Base-by-base conservation (phyloP, 352 stramenopile species). In the Globisporangium radiosum region DNA sequence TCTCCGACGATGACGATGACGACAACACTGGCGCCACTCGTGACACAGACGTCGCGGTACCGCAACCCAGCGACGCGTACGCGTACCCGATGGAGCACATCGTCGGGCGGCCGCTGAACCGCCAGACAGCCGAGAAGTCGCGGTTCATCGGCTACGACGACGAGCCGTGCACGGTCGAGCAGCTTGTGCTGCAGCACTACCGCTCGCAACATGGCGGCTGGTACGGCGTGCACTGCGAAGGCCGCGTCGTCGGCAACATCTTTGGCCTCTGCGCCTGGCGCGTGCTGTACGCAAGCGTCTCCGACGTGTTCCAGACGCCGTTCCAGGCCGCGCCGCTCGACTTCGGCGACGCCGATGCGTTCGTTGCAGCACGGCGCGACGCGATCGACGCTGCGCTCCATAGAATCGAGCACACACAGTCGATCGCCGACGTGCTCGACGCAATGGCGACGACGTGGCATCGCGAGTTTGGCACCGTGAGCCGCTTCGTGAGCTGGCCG, bases 181-280 rank as follows among this genome's bases (percentile, higher is more conserved):
- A 90, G 54, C 73, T 96, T 47, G 87, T 92, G 13, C 51, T 95
- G 10, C 87, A 95, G 62, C 76, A 90, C 47, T 94, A 87, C 48
- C 69, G 66, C 7, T 76, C 57, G 14, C 55, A 84, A 19, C 51
- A 52, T 1, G 81, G 72, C 48, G 79, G 83, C 5, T 97, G 89
- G 89, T 88, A 90, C 43, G 87, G 87, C 0, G 66, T 91, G n/a
- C 89, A 97, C 59, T 92, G 76, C 33, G 88, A 96, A 69, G 88
- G 89, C 0, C 60, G 62, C 45, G 63, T 89, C 40, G 56, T 97
- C 37, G 63, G 70, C 13, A 88, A 84, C 50, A 49, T 97, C 2
- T 95, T 95, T 63, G 83, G 86, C 0, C 59, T 97, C 15, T 78
- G 95, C n/a, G 81, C 96, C 75, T 96, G 89, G 89, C 82, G 95